phyloP scores from a whole-genome alignment of 257 asterid species.

The Capsicum pubescens region DNA sequence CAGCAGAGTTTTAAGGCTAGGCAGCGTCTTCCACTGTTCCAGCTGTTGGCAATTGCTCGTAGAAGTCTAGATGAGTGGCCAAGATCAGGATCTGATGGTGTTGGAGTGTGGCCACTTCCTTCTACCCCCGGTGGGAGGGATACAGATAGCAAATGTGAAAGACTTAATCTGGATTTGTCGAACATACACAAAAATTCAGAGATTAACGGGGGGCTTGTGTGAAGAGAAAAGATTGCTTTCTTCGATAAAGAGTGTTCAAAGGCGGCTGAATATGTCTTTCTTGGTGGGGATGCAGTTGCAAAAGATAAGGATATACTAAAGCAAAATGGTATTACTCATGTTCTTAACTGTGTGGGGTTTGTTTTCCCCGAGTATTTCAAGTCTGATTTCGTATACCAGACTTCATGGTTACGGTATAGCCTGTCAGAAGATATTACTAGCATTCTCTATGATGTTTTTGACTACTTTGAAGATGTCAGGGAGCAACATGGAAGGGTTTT shows the following conservation, averaged over 20 bases:
- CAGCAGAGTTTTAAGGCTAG: constrained; percentile 37
- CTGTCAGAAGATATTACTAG: no score
- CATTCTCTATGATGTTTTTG: no score
- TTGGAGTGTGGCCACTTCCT: constrained; percentile 61
- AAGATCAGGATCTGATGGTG: constrained; percentile 60
- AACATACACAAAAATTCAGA: constrained; percentile 47
- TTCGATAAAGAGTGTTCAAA: constrained; percentile 58
- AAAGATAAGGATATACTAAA: no score
- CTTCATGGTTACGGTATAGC: no score
- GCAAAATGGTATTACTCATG: no score
- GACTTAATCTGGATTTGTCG: constrained; percentile 60
- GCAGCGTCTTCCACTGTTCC: constrained; percentile 51
- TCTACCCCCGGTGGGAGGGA: constrained; percentile 55
- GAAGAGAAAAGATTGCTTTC: constrained; percentile 54
- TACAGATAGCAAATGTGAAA: constrained; percentile 42
- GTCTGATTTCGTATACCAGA: no score
- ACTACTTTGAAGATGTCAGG: constrained; percentile 54
- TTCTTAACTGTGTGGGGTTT: no score
- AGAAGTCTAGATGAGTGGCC: constrained; percentile 28
- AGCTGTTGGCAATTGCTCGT: constrained; percentile 55
- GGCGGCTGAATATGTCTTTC: constrained; percentile 44
- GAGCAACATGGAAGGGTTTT: constrained; percentile 55
- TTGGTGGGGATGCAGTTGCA: no score
- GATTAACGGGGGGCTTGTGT: constrained; percentile 49
- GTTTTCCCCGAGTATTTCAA: no score